These are phyloP conservation scores for Vanilla planifolia DNA, from an alignment of 106 monocot species.

Conservation along the genomic window DNA sequence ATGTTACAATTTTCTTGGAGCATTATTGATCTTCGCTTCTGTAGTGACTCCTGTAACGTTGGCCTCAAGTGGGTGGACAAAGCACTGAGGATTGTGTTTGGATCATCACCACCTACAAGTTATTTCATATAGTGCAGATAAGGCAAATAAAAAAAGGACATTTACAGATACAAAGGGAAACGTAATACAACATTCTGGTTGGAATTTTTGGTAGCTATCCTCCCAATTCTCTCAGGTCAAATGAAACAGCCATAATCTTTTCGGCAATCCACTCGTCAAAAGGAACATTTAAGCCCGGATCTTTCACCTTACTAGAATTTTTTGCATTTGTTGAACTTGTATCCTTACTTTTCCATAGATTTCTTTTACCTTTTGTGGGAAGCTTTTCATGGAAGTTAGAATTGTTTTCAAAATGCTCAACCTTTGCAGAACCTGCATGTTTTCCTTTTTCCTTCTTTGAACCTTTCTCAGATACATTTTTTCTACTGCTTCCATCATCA, in stretches of 20 bases:
- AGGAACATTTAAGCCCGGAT: slow-evolving; percentile 32
- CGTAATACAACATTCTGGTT: not conserved
- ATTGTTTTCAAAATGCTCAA: slow-evolving; percentile 44
- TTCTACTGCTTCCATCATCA: slow-evolving; percentile 39
- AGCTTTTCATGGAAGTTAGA: slow-evolving; percentile 41
- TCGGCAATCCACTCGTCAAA: slow-evolving; percentile 85
- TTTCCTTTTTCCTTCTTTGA: slow-evolving; percentile 86
- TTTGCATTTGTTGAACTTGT: slow-evolving; percentile 24
- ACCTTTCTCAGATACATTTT: slow-evolving; percentile 49
- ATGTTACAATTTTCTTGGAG: slow-evolving; percentile 68
- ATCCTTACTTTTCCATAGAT: slow-evolving; percentile 72
- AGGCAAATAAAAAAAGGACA: not conserved
- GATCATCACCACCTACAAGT: slow-evolving; percentile 58
- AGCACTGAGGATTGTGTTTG: slow-evolving; percentile 32
- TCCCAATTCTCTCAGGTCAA: slow-evolving; percentile 78
- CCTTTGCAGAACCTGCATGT: slow-evolving; percentile 35
- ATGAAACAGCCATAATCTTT: slow-evolving; percentile 46
- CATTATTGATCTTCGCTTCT: slow-evolving; percentile 55
- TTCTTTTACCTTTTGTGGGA: slow-evolving; percentile 64
- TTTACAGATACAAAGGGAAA: not conserved
- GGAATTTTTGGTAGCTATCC: slow-evolving; percentile 28
- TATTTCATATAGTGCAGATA: not conserved
- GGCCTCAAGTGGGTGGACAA: slow-evolving; percentile 74
- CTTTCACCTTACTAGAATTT: slow-evolving; percentile 42
- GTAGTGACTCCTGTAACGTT: slow-evolving; percentile 64